phyloP scores from a whole-genome alignment of 2,329 filamentous ascomycete genomes.

The Penicillium sp. region DNA sequence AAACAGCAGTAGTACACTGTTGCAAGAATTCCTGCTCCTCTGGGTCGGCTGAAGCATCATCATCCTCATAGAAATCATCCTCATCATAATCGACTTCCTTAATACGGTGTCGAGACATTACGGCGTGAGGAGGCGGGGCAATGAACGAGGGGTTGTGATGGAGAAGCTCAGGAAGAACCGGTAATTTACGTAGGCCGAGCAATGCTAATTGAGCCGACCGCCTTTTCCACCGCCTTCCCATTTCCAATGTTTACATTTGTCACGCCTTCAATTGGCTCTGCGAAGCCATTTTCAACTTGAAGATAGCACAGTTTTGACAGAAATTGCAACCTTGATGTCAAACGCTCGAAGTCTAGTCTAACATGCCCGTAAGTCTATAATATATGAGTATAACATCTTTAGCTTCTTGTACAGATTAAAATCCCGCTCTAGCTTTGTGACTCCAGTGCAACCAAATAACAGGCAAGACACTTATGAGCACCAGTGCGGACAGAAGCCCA shows the following conservation, averaged over 20 bases:
- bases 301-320: background rate
- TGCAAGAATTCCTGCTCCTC: constrained; percentile 58
- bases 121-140: constrained; percentile 7
- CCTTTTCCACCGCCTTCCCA: background rate
- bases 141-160: background rate
- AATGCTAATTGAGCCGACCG: background rate
- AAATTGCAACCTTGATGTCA: background rate
- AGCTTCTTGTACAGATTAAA: background rate
- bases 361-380: background rate
- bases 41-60: constrained; percentile 42
- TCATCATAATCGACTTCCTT: constrained; percentile 46
- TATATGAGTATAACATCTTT: background rate
- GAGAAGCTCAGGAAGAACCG: background rate
- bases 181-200: background rate
- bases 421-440: background rate
- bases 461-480: background rate
- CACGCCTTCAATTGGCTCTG: background rate
- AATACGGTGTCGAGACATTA: constrained; percentile 48
- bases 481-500: background rate
- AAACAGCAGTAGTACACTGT: constrained; percentile 65
- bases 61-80: constrained; percentile 39
- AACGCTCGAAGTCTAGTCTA: background rate
- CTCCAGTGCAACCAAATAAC: background rate
- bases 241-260: background rate
- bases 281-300: background rate